These are phyloP conservation scores for Ettlia oleoabundans DNA, from an alignment of 139 green algal species.

Conservation along the genomic window DNA sequence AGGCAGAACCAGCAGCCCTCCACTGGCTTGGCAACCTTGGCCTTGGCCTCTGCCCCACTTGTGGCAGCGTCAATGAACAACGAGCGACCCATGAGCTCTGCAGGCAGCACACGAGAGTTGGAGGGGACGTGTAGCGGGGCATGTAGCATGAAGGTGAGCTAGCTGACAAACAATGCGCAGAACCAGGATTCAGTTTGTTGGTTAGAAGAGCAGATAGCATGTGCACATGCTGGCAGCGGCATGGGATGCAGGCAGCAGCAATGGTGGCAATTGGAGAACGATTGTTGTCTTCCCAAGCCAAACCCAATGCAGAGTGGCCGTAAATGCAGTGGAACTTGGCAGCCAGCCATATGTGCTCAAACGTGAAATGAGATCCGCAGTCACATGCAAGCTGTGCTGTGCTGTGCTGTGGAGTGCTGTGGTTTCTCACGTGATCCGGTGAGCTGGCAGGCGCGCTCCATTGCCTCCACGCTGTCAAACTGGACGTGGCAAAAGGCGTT, in stretches of 20 bases:
- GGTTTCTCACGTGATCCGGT: conserved; percentile 14
- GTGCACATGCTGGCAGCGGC: no score
- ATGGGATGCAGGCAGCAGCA: no score
- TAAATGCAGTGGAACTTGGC: no score
- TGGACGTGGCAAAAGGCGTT: conserved; percentile 71
- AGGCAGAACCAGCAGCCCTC: conserved; percentile 91
- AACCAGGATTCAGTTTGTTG: no score
- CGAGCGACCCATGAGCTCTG: conserved; percentile 27
- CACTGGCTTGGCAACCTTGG: conserved; percentile 61
- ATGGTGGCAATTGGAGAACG: no score
- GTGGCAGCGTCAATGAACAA: conserved; percentile 58
- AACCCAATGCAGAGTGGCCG: no score
- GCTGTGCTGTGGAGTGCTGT: neutral
- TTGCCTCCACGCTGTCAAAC: conserved; percentile 62
- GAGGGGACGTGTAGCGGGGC: neutral
- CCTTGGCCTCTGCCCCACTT: neutral
- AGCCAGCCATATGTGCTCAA: no score
- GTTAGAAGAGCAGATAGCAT: no score
- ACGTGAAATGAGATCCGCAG: no score
- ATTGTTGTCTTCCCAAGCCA: no score
- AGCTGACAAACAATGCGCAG: no score
- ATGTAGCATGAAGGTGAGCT: neutral
- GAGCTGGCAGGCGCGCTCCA: conserved; percentile 62
- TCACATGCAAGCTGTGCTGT: neutral
- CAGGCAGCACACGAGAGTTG: no score